Evolutionary conservation across 208 protist species (phyloP).

Genomic region (Leishmania amazonensis): DNA sequence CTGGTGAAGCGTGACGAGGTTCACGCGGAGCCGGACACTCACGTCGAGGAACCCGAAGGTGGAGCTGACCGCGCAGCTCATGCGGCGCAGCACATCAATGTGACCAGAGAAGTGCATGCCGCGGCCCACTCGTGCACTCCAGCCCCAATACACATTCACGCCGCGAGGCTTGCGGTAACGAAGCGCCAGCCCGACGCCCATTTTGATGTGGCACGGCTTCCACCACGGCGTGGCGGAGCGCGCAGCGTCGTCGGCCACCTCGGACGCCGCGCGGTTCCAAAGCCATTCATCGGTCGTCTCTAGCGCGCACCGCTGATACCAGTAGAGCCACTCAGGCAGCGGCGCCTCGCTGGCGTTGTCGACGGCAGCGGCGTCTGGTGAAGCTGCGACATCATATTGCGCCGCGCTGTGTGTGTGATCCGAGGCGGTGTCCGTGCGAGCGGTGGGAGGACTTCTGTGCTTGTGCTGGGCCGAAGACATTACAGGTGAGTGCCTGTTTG

Average conservation of each 20-base stretch:
- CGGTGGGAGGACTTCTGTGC: neutral
- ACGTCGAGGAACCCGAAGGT: constrained; percentile 46
- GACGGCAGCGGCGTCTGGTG: neutral
- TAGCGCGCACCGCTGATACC: constrained; percentile 28
- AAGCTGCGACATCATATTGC: neutral
- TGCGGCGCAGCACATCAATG: constrained; percentile 74
- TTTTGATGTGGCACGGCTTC: constrained; percentile 51
- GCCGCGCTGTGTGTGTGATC: neutral
- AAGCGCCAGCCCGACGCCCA: constrained; percentile 60
- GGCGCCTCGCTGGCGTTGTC: neutral
- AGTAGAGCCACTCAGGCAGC: constrained; percentile 22
- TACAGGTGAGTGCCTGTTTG: neutral
- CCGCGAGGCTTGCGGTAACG: constrained; percentile 75
- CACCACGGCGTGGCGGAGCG: constrained; percentile 37
- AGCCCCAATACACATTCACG: constrained; percentile 79
- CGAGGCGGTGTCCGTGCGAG: neutral
- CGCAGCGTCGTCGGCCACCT: constrained; percentile 18
- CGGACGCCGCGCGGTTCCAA: constrained; percentile 24
- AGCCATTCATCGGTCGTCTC: constrained; percentile 36
- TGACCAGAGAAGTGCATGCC: constrained; percentile 55
- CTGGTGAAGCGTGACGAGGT: constrained; percentile 76
- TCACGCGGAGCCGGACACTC: constrained; percentile 66
- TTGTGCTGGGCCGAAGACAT: neutral
- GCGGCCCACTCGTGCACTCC: constrained; percentile 44
- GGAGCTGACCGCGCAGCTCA: constrained; percentile 64